Evolutionary conservation across 768 basidiomycete genomes (phyloP).

Genomic region (Rhizopogon salebrosus): DNA sequence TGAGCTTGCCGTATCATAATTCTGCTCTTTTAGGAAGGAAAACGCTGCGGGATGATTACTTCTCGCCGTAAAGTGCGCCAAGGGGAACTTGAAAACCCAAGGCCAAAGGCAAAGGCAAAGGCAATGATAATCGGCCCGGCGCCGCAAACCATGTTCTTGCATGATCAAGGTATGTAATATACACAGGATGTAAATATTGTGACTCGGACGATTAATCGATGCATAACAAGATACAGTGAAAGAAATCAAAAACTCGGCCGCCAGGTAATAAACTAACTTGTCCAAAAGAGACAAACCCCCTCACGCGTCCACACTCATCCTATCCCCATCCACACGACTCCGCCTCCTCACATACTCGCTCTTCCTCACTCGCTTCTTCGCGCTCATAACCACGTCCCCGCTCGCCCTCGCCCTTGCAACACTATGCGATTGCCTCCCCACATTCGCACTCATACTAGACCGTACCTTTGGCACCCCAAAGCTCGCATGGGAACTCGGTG

Average conservation of each 20-base stretch:
- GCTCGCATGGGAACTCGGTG: conserved; percentile 17
- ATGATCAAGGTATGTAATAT: neutral
- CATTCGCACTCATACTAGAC: conserved; percentile 47
- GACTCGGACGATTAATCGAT: conserved; percentile 5
- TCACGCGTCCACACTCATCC: conserved; percentile 10
- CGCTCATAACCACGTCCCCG: conserved; percentile 49
- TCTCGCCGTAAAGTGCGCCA: too few relatives aligned
- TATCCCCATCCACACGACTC: conserved; percentile 32
- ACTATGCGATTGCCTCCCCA: conserved; percentile 21
- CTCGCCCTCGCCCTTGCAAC: conserved; percentile 19
- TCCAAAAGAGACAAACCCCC: neutral
- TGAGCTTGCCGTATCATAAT: too few relatives aligned
- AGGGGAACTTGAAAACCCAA: too few relatives aligned
- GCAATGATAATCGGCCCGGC: too few relatives aligned
- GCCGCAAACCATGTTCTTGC: neutral
- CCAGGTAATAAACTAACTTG: too few relatives aligned
- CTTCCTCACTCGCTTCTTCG: conserved; percentile 70
- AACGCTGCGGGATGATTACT: too few relatives aligned
- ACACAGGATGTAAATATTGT: neutral
- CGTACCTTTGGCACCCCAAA: conserved; percentile 24
- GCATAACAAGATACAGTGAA: conserved; percentile 5
- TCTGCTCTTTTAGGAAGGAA: too few relatives aligned
- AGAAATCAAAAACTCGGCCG: neutral
- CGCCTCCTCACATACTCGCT: conserved; percentile 65
- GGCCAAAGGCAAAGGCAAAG: too few relatives aligned